phyloP scores from a whole-genome alignment of 352 stramenopile species.

The Pythium biforme region DNA sequence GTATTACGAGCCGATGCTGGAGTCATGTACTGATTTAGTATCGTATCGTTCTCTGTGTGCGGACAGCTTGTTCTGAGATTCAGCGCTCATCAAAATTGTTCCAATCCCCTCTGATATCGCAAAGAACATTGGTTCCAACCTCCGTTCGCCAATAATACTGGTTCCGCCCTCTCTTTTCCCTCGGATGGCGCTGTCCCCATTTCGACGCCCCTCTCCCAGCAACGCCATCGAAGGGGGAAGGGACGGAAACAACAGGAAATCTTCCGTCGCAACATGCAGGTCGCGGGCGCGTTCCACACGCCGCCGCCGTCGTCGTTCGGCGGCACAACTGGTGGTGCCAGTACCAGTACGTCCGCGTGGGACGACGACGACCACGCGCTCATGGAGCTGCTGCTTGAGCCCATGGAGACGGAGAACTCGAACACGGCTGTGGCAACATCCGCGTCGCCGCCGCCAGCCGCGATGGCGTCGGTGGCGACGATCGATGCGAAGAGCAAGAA shows the following conservation, averaged over 20 bases:
- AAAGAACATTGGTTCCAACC: background rate
- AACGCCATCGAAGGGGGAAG: too few relatives aligned
- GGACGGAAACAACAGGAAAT: background rate
- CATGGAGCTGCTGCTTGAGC: slow-evolving; percentile 28
- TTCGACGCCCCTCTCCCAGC: background rate
- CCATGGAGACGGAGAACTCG: background rate
- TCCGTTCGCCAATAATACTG: background rate
- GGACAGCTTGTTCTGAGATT: background rate
- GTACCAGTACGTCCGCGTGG: slow-evolving; percentile 7
- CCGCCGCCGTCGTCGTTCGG: background rate
- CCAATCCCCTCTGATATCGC: background rate
- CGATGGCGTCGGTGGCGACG: background rate
- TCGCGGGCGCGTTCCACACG: background rate
- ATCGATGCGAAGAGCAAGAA: slow-evolving; percentile 31
- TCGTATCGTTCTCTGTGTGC: background rate
- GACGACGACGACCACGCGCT: slow-evolving; percentile 30
- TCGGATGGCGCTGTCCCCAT: slow-evolving; percentile 1
- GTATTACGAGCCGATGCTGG: background rate
- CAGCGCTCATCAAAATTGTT: background rate
- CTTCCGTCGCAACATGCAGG: slow-evolving; percentile 3
- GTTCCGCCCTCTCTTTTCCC: background rate
- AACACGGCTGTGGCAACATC: background rate
- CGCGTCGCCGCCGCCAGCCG: background rate
- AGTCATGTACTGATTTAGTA: background rate
- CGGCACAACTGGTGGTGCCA: background rate